Conservation (phyloP, 2,329 filamentous ascomycete genomes). For the Truncatella angustata region DNA sequence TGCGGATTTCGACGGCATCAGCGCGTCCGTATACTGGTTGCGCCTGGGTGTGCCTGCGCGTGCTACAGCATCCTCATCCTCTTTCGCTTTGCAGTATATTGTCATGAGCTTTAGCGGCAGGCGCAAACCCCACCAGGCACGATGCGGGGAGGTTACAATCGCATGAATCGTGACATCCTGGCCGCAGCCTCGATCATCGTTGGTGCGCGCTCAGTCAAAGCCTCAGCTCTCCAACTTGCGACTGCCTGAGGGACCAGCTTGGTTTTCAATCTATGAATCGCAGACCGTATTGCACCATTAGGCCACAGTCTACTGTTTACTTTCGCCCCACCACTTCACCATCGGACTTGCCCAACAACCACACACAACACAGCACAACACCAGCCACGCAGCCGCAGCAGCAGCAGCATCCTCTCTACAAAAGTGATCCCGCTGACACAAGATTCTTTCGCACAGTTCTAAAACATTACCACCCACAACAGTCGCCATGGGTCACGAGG, state of each 20-base stretch:
- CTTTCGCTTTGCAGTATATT: slow-evolving; percentile 19
- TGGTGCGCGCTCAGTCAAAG: not conserved
- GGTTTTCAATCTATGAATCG: too few species aligned
- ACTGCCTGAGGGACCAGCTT: not conserved
- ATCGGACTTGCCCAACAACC: not conserved
- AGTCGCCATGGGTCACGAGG: slow-evolving; percentile 95
- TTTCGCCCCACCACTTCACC: not conserved
- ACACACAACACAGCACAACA: not conserved
- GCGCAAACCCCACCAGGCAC: slow-evolving; percentile 32
- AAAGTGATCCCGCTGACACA: slow-evolving; percentile 20
- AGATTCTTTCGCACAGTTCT: slow-evolving; percentile 8
- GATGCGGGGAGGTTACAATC: slow-evolving; percentile 24
- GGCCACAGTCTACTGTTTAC: too few species aligned
- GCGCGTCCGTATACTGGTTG: slow-evolving; percentile 23
- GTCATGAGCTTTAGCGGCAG: slow-evolving; percentile 26
- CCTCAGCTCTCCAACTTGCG: not conserved
- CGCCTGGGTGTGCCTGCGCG: too few species aligned
- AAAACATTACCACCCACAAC: slow-evolving; percentile 22
- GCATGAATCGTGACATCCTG: not conserved
- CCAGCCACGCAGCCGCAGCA: too few species aligned
- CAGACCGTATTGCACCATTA: too few species aligned
- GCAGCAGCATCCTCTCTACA: too few species aligned
- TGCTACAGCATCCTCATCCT: too few species aligned
- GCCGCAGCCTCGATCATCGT: not conserved
- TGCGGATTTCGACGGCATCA: slow-evolving; percentile 19